Evolutionary conservation across 2,329 filamentous ascomycete genomes (phyloP).

Genomic region (Pyrenochaeta sp.): DNA sequence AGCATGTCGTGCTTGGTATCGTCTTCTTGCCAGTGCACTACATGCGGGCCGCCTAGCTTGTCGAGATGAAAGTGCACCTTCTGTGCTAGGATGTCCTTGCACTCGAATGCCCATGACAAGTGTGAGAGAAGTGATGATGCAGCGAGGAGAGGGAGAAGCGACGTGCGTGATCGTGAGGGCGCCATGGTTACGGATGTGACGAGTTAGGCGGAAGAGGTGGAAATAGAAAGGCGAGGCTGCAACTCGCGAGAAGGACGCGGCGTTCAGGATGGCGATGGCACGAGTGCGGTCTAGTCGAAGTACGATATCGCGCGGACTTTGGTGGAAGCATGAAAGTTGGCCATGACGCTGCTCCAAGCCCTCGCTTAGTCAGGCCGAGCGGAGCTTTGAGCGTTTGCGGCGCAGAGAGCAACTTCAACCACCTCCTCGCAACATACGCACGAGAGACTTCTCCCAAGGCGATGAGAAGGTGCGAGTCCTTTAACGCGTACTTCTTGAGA

Average conservation of each 20-base stretch:
- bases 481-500: not conserved
- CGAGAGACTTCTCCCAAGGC: not conserved
- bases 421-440: not conserved
- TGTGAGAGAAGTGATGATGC: slow-evolving; percentile 36
- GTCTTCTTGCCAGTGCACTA: slow-evolving; percentile 65
- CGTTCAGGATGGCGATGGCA: slow-evolving; percentile 1
- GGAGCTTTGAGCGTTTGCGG: not conserved
- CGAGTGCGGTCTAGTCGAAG: slow-evolving; percentile 20
- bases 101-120: slow-evolving; percentile 60
- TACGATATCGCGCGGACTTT: slow-evolving; percentile 25
- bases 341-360: slow-evolving; percentile 21
- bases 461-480: not conserved
- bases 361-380: slow-evolving; percentile 17
- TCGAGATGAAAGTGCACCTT: slow-evolving; percentile 70
- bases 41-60: slow-evolving; percentile 71
- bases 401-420: slow-evolving; percentile 5
- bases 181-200: slow-evolving; percentile 37
- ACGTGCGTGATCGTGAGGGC: slow-evolving; percentile 30
- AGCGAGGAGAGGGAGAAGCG: slow-evolving; percentile 36
- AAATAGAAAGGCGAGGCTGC: slow-evolving; percentile 1
- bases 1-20: slow-evolving; percentile 58
- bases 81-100: slow-evolving; percentile 68
- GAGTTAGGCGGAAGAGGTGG: slow-evolving; percentile 14
- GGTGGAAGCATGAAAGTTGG: slow-evolving; percentile 16
- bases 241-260: slow-evolving; percentile 10